Base-by-base conservation (phyloP, 2,329 filamentous ascomycete species). In the Polytolypa hystricis region DNA sequence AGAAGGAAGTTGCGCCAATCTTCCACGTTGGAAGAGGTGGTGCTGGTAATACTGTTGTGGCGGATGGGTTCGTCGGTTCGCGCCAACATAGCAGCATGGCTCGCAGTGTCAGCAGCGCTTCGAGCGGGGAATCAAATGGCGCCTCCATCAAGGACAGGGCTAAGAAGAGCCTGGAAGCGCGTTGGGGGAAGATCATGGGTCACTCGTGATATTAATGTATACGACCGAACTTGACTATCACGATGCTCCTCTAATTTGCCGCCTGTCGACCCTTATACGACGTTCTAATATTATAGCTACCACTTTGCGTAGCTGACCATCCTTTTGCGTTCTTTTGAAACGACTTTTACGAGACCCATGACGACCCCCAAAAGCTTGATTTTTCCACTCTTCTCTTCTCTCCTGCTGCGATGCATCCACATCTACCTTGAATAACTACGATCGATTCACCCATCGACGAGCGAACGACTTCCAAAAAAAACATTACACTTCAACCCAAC, bases 11-110 rank as follows among this genome's bases (percentile, higher is more conserved):
- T 31, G 73, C 74, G 2, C 75, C 75, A 12, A 68, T 79, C 42
- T 79, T 77, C 64, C 72, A 77, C 53, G 70, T 78, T 44, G 75
- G 75, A 29, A 66, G 75, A 30, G 75, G 74, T 14, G 75, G 75
- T 27, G 70, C 69, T 9, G 75, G 72, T 34, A 79, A 79, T 55
- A 55, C 54, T 44, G 51, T 64, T 47, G 45, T 47, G 41, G 50
- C 29, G 14, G 39, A 38, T 0, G 25, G 17, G 2, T 27, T 21
- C 7, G 30, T 21, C 7, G 9, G 26, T 6, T 14, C 26, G 16
- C 34, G 34, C 17, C 29, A 37, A 30, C 15, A 21, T 19, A 30
- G 34, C 7, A 19, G 34, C 14, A n/a, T n/a, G 21, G 14, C 28
- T 3, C 23, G 33, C n/a, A 37, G 34, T 10, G 14, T 30, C 19